Percentiles rank a stretch among this genome's conserved stretches.
These are phyloP conservation scores for Fagus crenata DNA, from an alignment of 306 rosid genomes.

Conservation along the genomic window DNA sequence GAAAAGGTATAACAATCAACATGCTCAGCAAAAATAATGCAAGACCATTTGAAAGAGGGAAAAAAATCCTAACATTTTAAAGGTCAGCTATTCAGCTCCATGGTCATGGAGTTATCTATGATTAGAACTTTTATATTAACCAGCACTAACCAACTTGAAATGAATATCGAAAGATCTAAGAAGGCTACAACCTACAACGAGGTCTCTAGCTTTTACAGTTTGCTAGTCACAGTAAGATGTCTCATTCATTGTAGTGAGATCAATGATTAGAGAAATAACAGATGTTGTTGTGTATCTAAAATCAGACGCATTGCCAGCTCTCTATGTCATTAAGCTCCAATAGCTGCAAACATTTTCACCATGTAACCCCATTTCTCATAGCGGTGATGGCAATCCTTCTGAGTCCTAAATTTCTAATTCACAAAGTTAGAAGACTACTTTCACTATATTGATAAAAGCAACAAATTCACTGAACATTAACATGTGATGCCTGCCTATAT, in stretches of 20 bases:
- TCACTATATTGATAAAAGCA: neutral
- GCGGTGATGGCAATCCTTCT: neutral
- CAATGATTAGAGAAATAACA: too few relatives aligned
- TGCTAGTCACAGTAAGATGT: too few relatives aligned
- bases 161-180: too few relatives aligned
- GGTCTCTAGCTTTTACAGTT: too few relatives aligned
- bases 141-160: too few relatives aligned
- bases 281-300: neutral
- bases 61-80: too few relatives aligned
- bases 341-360: neutral
- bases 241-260: too few relatives aligned
- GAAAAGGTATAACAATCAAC: neutral
- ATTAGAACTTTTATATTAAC: too few relatives aligned
- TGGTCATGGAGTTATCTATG: too few relatives aligned
- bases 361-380: neutral
- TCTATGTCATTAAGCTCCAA: neutral
- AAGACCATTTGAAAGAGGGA: too few relatives aligned
- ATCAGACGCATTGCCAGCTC: neutral
- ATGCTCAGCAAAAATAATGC: neutral
- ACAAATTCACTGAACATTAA: neutral
- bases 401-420: neutral
- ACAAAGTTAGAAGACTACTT: neutral
- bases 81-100: too few relatives aligned
- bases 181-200: too few relatives aligned
- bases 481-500: neutral